Evolutionary conservation across 495 filamentous ascomycete genomes (phyloP).

Genomic region (Chaetomium cochliodes): DNA sequence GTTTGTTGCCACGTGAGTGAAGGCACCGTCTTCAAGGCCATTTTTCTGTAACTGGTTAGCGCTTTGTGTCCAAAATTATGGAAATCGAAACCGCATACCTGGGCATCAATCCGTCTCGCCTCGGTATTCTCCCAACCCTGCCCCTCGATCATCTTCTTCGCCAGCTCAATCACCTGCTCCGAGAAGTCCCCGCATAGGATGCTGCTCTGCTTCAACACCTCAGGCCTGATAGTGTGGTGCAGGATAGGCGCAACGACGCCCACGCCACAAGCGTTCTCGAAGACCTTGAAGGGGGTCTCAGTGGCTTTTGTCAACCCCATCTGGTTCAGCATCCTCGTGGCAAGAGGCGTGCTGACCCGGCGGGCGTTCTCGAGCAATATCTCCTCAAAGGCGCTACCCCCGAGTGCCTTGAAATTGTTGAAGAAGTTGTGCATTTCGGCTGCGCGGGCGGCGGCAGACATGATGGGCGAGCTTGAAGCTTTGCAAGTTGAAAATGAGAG

Average conservation of each 20-base stretch:
- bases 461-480: slow-evolving; percentile 15
- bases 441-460: slow-evolving; percentile 17
- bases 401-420: slow-evolving; percentile 20
- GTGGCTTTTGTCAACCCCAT: slow-evolving; percentile 36
- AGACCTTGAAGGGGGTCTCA: slow-evolving; percentile 35
- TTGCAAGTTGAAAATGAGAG: not conserved
- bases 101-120: slow-evolving; percentile 38
- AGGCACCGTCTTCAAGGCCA: slow-evolving; percentile 30
- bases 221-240: slow-evolving; percentile 31
- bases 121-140: slow-evolving; percentile 39
- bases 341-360: slow-evolving; percentile 40
- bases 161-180: slow-evolving; percentile 30
- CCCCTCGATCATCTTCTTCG: slow-evolving; percentile 31
- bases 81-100: slow-evolving; percentile 27
- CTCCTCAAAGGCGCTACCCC: slow-evolving; percentile 27
- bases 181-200: slow-evolving; percentile 44
- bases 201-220: slow-evolving; percentile 38
- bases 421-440: slow-evolving; percentile 35
- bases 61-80: too few relatives aligned
- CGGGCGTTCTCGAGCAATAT: slow-evolving; percentile 32
- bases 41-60: slow-evolving; percentile 30
- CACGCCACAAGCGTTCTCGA: slow-evolving; percentile 46
- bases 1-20: slow-evolving; percentile 44
- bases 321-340: slow-evolving; percentile 35
- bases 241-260: slow-evolving; percentile 42